Evolutionary conservation across 805 yeast species (phyloP), one percentile per base, ranked within the genome.

Genomic region (Priceomyces medius): DNA sequence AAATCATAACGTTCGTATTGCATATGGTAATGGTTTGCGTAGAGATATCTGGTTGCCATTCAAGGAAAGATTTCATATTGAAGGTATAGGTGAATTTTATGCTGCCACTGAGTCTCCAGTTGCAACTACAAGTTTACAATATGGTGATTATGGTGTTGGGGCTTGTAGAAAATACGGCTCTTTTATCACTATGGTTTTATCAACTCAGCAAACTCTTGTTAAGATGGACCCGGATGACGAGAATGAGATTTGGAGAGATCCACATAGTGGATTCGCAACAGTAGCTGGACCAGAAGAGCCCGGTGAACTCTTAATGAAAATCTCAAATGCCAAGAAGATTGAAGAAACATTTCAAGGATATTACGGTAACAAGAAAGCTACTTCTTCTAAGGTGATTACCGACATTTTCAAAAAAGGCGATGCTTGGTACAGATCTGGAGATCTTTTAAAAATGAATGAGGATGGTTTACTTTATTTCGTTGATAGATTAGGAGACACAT

Each of bases 61-160:
- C 65, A 88, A 88, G 61, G 63, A 74, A 17, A 71, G 96, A 46
- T 90, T 90, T 70, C 75, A 80, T 44, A 83, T 90, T 45, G 68
- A 74, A 20, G 83, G 78, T 3, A 75, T 90, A 45, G 96, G 95
- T 12, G 98, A 90, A 59, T 90, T 91, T 56, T 90, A 90, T 63
- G 96, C 96, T 1, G 85, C 96, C 2, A 88, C 97, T 0, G 98
- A 90, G 59, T 81, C 91, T 2, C 97, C 97, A 14, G 77, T 87
- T 52, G 96, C 95, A 1, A 77, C 90, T 13, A 88, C 95, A 2
- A 82, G 81, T 55, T 76, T 78, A 55, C 97, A 91, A 64, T 65
- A 63, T 36, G 95, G 95, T 18, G 83, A 80, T 31, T 76, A 70
- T 56, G 97, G 95, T 4, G 73, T 88, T 37, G 97, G 97, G 9